Base-by-base conservation (phyloP, 2,329 filamentous ascomycete species). In the Stachybotrys chlorohalonatus region DNA sequence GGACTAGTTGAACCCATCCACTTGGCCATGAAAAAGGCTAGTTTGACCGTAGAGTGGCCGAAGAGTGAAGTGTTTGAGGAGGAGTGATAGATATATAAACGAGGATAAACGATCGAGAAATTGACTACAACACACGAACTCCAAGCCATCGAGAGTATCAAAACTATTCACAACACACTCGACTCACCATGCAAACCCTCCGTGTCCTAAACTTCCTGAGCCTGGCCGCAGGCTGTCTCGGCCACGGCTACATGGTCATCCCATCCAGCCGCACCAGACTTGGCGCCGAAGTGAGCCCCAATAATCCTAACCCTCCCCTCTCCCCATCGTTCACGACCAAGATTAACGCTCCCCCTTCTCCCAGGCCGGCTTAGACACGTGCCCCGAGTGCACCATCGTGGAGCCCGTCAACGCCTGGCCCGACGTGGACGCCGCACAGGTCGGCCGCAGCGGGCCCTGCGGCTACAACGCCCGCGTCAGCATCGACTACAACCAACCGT, bases 321-420 rank as follows among this genome's bases (percentile, higher is more conserved):
- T 24, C 24, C 24, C 2, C 24, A 24, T 24, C 24, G 24, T 4
- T 4, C 24, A 42, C 36, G 36, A 42, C 8, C 36, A 42, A 42
- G 36, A 42, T 3, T 42, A 42, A 13, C 36, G 9, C 8, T 42
- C 9, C 8, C 36, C 36, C 36, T 42, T 42, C 36, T 57, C 16
- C 60, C 47, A 79, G 77, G 68, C 73, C 31, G 75, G 74, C 0
- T 64, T 71, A 5, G 78, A 80, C 57, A 73, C 75, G 0, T 81
- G 78, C 59, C 78, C 78, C 0, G 78, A 81, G 62, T 81, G 78
- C 58, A 73, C 76, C 7, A 81, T 81, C 54, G 73, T 78, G 1
- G 78, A 81, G 56, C 78, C 78, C 0, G 78, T 81, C 3, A 56
- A 60, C 0, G 65, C 77, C 1, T 81, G 77, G 77, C 78, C 78